Evolutionary conservation across 2,329 filamentous ascomycete genomes (phyloP).

Genomic region (Alternaria consortialis): DNA sequence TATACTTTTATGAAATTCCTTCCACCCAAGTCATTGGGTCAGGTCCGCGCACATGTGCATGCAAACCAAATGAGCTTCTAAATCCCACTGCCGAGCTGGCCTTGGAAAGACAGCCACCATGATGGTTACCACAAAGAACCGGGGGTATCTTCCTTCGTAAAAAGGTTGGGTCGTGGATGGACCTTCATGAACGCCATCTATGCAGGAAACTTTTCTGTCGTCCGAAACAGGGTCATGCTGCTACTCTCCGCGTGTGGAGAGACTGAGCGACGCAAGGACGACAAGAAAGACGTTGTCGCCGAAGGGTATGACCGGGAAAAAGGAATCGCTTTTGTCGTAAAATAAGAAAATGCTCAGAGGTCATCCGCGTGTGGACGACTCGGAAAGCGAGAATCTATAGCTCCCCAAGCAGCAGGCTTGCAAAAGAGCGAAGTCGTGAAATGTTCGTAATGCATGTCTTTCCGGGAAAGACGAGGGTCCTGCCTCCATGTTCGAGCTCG

Average conservation of each 20-base stretch:
- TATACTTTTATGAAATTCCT: slow-evolving; percentile 51
- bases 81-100: slow-evolving; percentile 40
- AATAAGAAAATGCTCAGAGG: slow-evolving; percentile 39
- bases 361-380: slow-evolving; percentile 49
- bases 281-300: slow-evolving; percentile 40
- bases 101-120: slow-evolving; percentile 32
- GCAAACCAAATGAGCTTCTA: slow-evolving; percentile 36
- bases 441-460: slow-evolving; percentile 52
- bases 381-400: slow-evolving; percentile 53
- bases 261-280: slow-evolving; percentile 41
- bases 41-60: slow-evolving; percentile 30
- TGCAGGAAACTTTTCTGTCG: slow-evolving; percentile 49
- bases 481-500: slow-evolving; percentile 51
- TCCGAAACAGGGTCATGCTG: slow-evolving; percentile 38
- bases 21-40: slow-evolving; percentile 44
- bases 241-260: slow-evolving; percentile 36
- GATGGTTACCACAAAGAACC: slow-evolving; percentile 39
- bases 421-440: slow-evolving; percentile 50
- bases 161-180: slow-evolving; percentile 35
- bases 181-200: slow-evolving; percentile 52
- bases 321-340: slow-evolving; percentile 52
- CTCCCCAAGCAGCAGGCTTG: slow-evolving; percentile 53
- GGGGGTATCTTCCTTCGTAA: slow-evolving; percentile 48
- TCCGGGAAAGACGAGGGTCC: slow-evolving; percentile 43
- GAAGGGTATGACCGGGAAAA: slow-evolving; percentile 46